Conservation (phyloP, 345 rosid species). For the Eucalyptus curtisii region DNA sequence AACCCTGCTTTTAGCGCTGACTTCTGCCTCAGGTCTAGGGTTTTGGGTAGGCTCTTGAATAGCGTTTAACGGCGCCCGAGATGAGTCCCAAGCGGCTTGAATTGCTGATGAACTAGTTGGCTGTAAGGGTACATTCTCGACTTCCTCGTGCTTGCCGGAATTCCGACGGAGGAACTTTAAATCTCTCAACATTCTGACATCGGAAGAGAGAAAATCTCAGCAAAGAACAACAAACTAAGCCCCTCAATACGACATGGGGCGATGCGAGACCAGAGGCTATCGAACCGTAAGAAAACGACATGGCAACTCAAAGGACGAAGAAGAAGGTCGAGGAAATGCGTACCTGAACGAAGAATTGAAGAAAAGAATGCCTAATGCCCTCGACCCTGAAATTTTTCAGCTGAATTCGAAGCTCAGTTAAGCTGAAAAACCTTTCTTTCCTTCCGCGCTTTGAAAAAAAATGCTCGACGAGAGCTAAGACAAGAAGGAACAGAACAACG, state of each 20-base stretch:
- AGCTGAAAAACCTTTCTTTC: neutral
- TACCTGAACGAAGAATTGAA: slow-evolving; percentile 36
- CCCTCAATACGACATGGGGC: neutral
- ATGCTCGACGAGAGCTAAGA: neutral
- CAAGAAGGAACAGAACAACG: neutral
- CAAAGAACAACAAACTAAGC: neutral
- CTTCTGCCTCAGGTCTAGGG: slow-evolving; percentile 27
- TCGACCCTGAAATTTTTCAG: slow-evolving; percentile 6
- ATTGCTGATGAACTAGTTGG: slow-evolving; percentile 32
- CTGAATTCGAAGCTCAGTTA: neutral
- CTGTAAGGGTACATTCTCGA: slow-evolving; percentile 63
- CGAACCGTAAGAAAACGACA: neutral
- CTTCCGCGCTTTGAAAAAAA: neutral
- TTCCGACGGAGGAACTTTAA: slow-evolving; percentile 50
- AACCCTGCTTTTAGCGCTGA: slow-evolving; percentile 13
- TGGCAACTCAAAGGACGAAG: neutral
- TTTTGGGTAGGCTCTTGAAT: slow-evolving; percentile 35
- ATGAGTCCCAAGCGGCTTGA: slow-evolving; percentile 31
- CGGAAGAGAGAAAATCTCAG: neutral
- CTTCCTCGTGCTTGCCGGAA: slow-evolving; percentile 46
- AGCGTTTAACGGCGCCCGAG: slow-evolving; percentile 56
- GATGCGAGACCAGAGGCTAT: neutral
- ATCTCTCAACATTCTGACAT: slow-evolving; percentile 55
- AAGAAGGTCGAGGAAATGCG: neutral
- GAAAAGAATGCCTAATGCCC: slow-evolving; percentile 15